Base-by-base conservation (phyloP, 106 monocot genomes). In the Narthecium ossifragum region DNA sequence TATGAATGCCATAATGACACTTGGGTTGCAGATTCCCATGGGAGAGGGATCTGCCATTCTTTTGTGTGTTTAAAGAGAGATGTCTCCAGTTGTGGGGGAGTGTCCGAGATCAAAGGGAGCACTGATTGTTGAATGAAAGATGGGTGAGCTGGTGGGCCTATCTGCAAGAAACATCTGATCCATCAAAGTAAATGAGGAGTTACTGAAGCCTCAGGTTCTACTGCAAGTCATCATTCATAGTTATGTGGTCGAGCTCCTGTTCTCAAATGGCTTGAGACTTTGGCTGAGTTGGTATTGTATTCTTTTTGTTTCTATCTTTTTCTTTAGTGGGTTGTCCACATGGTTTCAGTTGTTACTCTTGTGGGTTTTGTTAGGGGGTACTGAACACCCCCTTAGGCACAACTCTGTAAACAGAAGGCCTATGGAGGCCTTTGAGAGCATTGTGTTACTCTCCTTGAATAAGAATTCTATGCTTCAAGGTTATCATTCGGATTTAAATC, bases 81-180 rank as follows among this genome's bases (percentile, higher is more conserved):
- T 37, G 48, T 5, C 31, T 51, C 25, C 40, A 21, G 29, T 12
- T 25, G 25, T 21, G 24, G 46, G 12, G 10, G 18, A 15, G 32
- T 10, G 30, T 22, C 27, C 21, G 31, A 28, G 25, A 46, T 62
- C 60, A 75, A 53, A 43, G 67, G 46, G 15, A 34, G 60, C 73
- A 57, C 53, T 68, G 45, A 61, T 61, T 45, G 58, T 45, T 60
- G 67, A 26, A 30, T 58, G 37, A 61, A 70, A 43, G 51, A 41
- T 29, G 8, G 36, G 20, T 6, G 29, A 31, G 47, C 10, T 49
- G 49, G 59, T 47, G 60, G 60, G 22, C 17, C 51, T 51, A 39
- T 47, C 46, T 68, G 69, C 54, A 66, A 64, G 65, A 13, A 30
- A n/a, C n/a, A n/a, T n/a, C n/a, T n/a, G n/a, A n/a, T n/a, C n/a